phyloP scores from a whole-genome alignment of 306 rosid genomes.

The Medicago truncatula region MtrunA17r5.0-ANR NC_053045.1:7883001-7883500 shows the following conservation, averaged over 20 bases:
- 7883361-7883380: conserved; percentile 66
- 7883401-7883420: conserved; percentile 40
- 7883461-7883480: conserved; percentile 40
- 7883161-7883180: conserved; percentile 62
- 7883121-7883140: conserved; percentile 76
- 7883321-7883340: conserved; percentile 77
- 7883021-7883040: conserved; percentile 46
- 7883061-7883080: conserved; percentile 62
- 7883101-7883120: conserved; percentile 67
- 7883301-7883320: conserved; percentile 77
- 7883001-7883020: conserved; percentile 53
- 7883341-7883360: conserved; percentile 69
- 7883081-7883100: conserved; percentile 72
- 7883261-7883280: conserved; percentile 14
- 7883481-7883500: conserved; percentile 29
- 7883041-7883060: conserved; percentile 51
- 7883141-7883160: conserved; percentile 70
- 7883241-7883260: conserved; percentile 22
- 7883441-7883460: conserved; percentile 22
- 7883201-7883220: conserved; percentile 67
- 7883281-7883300: conserved; percentile 22
- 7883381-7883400: conserved; percentile 46
- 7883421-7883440: conserved; percentile 43
- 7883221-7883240: conserved; percentile 23
- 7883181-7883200: conserved; percentile 51